phyloP scores from a whole-genome alignment of 352 stramenopile genomes.

The Pythium aquatile region DNA sequence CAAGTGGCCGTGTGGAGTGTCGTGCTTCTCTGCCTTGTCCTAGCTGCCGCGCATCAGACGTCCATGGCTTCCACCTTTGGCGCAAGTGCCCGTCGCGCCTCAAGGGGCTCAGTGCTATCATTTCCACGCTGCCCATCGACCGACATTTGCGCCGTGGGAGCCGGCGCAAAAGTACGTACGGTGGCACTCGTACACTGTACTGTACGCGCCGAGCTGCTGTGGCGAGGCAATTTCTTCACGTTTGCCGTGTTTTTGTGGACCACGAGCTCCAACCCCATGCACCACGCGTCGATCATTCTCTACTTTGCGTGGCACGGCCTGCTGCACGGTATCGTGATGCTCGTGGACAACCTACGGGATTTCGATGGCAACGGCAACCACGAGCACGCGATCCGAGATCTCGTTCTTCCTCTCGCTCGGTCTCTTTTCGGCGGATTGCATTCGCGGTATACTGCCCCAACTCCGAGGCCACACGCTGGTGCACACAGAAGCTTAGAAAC shows the following conservation, averaged over 20 bases:
- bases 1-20: neutral
- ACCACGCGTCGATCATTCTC: slow-evolving; percentile 11
- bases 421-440: slow-evolving; percentile 8
- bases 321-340: slow-evolving; percentile 9
- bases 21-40: slow-evolving; percentile 3
- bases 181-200: slow-evolving; percentile 13
- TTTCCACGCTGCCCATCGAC: slow-evolving; percentile 5
- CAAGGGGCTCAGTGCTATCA: slow-evolving; percentile 5
- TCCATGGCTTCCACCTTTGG: slow-evolving; percentile 11
- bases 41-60: neutral
- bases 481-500: neutral
- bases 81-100: slow-evolving; percentile 12
- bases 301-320: slow-evolving; percentile 13
- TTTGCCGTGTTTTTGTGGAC: neutral
- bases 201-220: slow-evolving; percentile 4
- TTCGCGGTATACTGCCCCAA: neutral
- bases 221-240: slow-evolving; percentile 18
- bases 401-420: slow-evolving; percentile 11
- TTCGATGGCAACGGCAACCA: slow-evolving; percentile 12
- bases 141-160: slow-evolving; percentile 15
- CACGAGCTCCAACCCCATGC: slow-evolving; percentile 5
- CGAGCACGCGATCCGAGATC: slow-evolving; percentile 14
- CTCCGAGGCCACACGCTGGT: neutral
- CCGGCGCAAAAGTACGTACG: slow-evolving; percentile 13
- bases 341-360: slow-evolving; percentile 7